Evolutionary conservation across 139 green algal genomes (phyloP).

Genomic region (Micractinium sp.): DNA sequence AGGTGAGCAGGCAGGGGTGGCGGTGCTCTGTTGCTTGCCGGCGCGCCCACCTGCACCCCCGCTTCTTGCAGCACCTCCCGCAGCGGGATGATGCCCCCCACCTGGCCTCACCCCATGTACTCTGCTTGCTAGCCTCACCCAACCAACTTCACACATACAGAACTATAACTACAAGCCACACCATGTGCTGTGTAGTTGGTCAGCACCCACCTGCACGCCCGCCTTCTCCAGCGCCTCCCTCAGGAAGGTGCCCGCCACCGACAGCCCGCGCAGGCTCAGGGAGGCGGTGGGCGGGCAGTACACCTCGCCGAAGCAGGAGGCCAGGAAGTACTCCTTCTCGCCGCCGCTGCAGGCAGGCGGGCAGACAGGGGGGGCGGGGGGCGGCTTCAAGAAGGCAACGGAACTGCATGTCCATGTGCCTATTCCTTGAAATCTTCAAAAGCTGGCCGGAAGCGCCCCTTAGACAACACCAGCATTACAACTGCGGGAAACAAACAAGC

Average conservation of each 20-base stretch:
- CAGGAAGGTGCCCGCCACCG: conserved; percentile 85
- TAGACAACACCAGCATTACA: too few relatives aligned
- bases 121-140: too few relatives aligned
- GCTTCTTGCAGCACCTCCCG: conserved; percentile 90
- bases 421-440: too few relatives aligned
- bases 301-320: conserved; percentile 81
- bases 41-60: conserved; percentile 80
- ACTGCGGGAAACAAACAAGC: too few relatives aligned
- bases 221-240: conserved; percentile 93
- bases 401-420: too few relatives aligned
- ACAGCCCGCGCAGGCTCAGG: conserved; percentile 84
- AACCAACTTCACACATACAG: too few relatives aligned
- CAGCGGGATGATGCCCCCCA: conserved; percentile 85
- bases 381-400: too few relatives aligned
- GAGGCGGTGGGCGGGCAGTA: conserved; percentile 84
- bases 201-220: conserved; percentile 70
- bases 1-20: neutral
- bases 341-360: conserved; percentile 47
- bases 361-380: neutral
- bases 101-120: too few relatives aligned
- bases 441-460: too few relatives aligned
- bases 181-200: too few relatives aligned
- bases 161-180: too few relatives aligned
- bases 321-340: conserved; percentile 96
- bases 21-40: neutral